phyloP scores from a whole-genome alignment of 1,284 basidiomycete genomes.

The Pseudozyma flocculosa region DNA sequence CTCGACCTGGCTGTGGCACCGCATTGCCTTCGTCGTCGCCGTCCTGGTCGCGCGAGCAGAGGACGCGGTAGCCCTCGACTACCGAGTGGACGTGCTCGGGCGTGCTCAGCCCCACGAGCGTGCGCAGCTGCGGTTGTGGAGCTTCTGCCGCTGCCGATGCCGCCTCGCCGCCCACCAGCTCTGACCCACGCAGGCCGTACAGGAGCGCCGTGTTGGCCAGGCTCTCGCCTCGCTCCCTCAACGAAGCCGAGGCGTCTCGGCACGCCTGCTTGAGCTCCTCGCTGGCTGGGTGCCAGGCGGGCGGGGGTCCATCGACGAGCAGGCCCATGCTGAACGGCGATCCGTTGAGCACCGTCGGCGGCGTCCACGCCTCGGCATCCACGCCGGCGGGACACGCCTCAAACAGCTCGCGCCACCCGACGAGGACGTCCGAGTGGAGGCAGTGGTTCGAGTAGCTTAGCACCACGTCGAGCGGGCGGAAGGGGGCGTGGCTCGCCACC shows the following conservation, averaged over 20 bases:
- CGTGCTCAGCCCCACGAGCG: conserved; percentile 52
- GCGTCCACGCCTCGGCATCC: conserved; percentile 20
- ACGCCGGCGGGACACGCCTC: conserved; percentile 19
- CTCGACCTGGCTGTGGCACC: too few species aligned
- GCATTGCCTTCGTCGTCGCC: conserved; percentile 4
- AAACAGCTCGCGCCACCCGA: conserved; percentile 38
- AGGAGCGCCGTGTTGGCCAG: conserved; percentile 46
- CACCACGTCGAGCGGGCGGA: conserved; percentile 56
- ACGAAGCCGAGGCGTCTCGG: conserved; percentile 14
- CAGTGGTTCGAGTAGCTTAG: conserved; percentile 54
- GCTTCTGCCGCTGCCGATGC: conserved; percentile 1
- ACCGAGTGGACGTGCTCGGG: conserved; percentile 53
- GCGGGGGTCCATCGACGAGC: conserved; percentile 68
- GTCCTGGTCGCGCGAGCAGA: conserved; percentile 12
- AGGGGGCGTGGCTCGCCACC: conserved; percentile 59
- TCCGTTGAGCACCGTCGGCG: conserved; percentile 72
- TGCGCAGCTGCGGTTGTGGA: conserved; percentile 36
- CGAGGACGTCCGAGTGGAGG: conserved; percentile 49
- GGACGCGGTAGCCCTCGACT: conserved; percentile 41
- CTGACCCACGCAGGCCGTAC: conserved; percentile 44
- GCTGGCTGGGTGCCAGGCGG: conserved; percentile 84
- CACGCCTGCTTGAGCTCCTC: conserved; percentile 62
- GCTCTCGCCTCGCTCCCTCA: conserved; percentile 19
- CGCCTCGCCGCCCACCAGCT: conserved; percentile 4
- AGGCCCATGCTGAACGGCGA: conserved; percentile 92